These are phyloP conservation scores for Colletotrichum cereale DNA, from an alignment of 2,329 filamentous ascomycete genomes.

Conservation along the genomic window DNA sequence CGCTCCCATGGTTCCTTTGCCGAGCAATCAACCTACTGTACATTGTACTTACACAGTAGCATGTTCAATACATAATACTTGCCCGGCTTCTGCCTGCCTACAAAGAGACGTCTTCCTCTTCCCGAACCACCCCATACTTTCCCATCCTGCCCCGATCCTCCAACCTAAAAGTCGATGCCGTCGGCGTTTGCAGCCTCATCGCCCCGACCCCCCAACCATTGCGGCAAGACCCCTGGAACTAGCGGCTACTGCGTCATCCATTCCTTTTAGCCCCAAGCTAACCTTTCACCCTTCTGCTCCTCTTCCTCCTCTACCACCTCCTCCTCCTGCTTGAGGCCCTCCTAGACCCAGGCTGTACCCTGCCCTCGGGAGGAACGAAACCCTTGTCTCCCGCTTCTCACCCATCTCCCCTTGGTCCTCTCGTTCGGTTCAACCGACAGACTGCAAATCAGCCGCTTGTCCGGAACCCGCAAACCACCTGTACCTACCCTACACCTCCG, in stretches of 20 bases:
- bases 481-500: not conserved
- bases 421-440: not conserved
- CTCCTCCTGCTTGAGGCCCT: not conserved
- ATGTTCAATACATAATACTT: too few relatives aligned
- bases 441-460: not conserved
- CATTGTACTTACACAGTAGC: too few relatives aligned
- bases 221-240: conserved; percentile 30
- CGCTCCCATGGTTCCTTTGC: not conserved
- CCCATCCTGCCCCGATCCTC: conserved; percentile 23
- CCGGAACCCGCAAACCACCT: not conserved
- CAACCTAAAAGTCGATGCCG: conserved; percentile 34
- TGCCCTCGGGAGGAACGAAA: not conserved
- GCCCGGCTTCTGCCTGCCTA: not conserved
- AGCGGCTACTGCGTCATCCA: conserved; percentile 31
- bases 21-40: conserved; percentile 1
- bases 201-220: conserved; percentile 21
- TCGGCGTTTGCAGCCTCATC: conserved; percentile 27
- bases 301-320: not conserved
- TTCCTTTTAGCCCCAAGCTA: conserved; percentile 15
- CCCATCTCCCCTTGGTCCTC: not conserved
- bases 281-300: not conserved
- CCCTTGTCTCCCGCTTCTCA: conserved; percentile 6
- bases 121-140: not conserved
- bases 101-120: conserved; percentile 14
- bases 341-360: not conserved